Conservation (phyloP, 306 rosid species). For the Styphnolobium japonicum region DNA sequence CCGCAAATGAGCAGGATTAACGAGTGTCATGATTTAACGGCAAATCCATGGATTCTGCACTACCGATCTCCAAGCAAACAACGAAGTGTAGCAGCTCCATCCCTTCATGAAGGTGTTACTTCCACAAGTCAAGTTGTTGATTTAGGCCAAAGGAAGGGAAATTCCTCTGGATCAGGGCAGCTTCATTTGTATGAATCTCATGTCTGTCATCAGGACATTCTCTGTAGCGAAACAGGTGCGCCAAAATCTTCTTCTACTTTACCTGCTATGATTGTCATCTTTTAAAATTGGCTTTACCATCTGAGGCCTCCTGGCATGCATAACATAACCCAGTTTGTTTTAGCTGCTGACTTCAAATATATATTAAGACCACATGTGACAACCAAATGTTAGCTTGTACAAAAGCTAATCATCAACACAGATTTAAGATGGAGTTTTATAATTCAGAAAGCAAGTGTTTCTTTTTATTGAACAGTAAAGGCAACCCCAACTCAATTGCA, state of each 20-base stretch:
- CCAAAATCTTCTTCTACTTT: background rate
- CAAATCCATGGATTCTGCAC: slow-evolving; percentile 67
- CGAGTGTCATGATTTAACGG: slow-evolving; percentile 20
- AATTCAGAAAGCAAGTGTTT: no score
- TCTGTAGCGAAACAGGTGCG: slow-evolving; percentile 44
- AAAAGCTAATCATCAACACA: no score
- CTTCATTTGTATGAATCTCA: slow-evolving; percentile 12
- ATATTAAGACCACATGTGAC: background rate
- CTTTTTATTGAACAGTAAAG: no score
- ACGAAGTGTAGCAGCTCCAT: slow-evolving; percentile 23
- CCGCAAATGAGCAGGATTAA: slow-evolving; percentile 16
- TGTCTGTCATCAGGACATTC: slow-evolving; percentile 19
- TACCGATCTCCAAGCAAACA: slow-evolving; percentile 38
- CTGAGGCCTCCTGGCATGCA: background rate
- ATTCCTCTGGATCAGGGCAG: slow-evolving; percentile 13
- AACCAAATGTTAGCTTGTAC: background rate
- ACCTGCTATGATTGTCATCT: background rate
- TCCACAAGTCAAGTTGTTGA: background rate
- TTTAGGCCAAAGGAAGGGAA: slow-evolving; percentile 23
- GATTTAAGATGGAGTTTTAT: no score
- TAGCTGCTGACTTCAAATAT: background rate
- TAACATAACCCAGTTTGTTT: background rate
- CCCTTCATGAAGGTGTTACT: slow-evolving; percentile 4
- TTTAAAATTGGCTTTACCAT: background rate
- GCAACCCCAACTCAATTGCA: background rate